These are phyloP conservation scores for Chalaropsis ovoidea DNA, from an alignment of 2,329 filamentous ascomycete species.

Conservation along the genomic window DNA sequence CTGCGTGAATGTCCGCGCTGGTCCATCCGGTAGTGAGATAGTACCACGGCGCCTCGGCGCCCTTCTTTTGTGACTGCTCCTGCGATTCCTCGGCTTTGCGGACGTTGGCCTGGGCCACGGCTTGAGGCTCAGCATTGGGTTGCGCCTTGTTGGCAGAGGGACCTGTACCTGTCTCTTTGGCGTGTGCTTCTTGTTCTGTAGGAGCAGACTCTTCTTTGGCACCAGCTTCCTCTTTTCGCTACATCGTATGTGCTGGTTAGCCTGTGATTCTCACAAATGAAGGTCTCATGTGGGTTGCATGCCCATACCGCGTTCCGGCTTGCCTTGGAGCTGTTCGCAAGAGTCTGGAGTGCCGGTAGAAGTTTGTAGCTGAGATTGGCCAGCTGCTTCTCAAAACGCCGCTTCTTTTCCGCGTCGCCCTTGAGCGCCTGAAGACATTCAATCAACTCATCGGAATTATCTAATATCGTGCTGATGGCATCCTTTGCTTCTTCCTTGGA, in stretches of 20 bases:
- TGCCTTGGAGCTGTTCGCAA: conserved; percentile 23
- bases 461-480: conserved; percentile 31
- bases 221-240: conserved; percentile 11
- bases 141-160: not conserved
- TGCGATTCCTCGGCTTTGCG: not conserved
- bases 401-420: conserved; percentile 28
- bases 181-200: not conserved
- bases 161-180: not conserved
- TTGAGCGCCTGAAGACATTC: conserved; percentile 33
- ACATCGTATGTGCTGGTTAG: not conserved
- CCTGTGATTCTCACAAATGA: not conserved
- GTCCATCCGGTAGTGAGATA: conserved; percentile 40
- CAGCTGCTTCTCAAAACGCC: conserved; percentile 26
- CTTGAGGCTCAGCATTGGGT: not conserved
- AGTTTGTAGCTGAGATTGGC: conserved; percentile 28
- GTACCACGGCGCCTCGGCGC: conserved; percentile 26
- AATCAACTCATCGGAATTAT: conserved; percentile 35
- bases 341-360: conserved; percentile 30
- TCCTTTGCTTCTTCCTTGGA: conserved; percentile 26
- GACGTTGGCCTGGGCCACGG: not conserved
- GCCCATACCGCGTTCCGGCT: conserved; percentile 15
- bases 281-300: not conserved
- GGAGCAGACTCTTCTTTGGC: not conserved
- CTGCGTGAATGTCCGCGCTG: conserved; percentile 39
- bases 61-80: conserved; percentile 14